Percentiles rank a stretch among this genome's conserved stretches.
phyloP scores from a whole-genome alignment of 2,329 filamentous ascomycete genomes.

The Botryosphaeria dothidea region DNA sequence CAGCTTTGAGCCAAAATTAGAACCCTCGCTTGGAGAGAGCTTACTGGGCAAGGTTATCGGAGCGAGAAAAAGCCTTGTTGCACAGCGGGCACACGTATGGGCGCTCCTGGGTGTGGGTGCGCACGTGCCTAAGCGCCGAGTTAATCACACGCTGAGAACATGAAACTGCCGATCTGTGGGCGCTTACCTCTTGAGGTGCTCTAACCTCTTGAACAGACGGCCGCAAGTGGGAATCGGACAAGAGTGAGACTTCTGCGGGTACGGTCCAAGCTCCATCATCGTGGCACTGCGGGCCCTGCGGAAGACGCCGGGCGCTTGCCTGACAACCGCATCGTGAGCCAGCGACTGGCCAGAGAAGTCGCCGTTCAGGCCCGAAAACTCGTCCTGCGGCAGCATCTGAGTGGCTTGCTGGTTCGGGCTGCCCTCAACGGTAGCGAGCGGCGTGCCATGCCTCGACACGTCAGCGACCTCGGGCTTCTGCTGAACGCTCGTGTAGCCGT shows the following conservation, averaged over 20 bases:
- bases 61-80: constrained; percentile 98
- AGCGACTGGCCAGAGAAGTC: constrained; percentile 58
- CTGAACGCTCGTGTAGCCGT: constrained; percentile 61
- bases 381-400: constrained; percentile 67
- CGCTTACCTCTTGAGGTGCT: constrained; percentile 97
- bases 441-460: constrained; percentile 88
- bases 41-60: constrained; percentile 98
- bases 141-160: constrained; percentile 20
- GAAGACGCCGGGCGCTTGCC: constrained; percentile 70
- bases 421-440: constrained; percentile 79
- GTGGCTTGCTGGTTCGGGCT: constrained; percentile 74
- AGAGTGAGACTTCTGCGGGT: constrained; percentile 96
- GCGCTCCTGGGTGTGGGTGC: constrained; percentile 98
- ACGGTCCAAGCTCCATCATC: constrained; percentile 93
- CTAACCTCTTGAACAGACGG: constrained; percentile 95
- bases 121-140: constrained; percentile 76
- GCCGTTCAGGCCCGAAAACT: constrained; percentile 57
- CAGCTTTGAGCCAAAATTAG: constrained; percentile 19
- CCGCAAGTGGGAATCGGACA: constrained; percentile 99
- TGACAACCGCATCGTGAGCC: constrained; percentile 60
- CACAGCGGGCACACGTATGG: constrained; percentile 97
- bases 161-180: constrained; percentile 27
- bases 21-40: constrained; percentile 28
- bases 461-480: constrained; percentile 75
- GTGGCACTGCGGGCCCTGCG: constrained; percentile 92